A percentile compares a stretch with the other conserved stretches of the same genome.
Evolutionary conservation across 805 yeast genomes (phyloP).

Genomic region (Kodamaea laetipori): DNA sequence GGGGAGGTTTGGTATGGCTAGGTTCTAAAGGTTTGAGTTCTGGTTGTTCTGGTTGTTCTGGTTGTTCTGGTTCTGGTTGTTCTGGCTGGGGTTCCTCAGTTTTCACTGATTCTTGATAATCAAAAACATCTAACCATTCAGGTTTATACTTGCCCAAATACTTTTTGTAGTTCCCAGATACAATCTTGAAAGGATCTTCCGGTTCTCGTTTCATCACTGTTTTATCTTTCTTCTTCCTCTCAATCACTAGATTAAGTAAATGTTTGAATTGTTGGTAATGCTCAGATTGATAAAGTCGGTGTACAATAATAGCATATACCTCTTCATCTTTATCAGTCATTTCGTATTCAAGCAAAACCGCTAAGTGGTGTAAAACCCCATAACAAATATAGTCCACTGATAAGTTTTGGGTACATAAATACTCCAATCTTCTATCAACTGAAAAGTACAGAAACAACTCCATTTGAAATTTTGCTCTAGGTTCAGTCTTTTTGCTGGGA

Average conservation of each 20-base stretch:
- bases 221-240: background rate
- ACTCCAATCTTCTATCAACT: background rate
- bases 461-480: slow-evolving; percentile 2
- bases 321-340: background rate
- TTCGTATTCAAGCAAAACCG: background rate
- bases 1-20: too few relatives aligned
- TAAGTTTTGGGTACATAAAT: background rate
- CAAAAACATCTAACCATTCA: slow-evolving; percentile 1
- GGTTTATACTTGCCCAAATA: slow-evolving; percentile 8
- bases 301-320: background rate
- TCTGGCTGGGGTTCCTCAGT: too few relatives aligned
- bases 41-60: too few relatives aligned
- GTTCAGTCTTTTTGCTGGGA: slow-evolving; percentile 1
- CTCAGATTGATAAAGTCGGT: background rate
- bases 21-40: too few relatives aligned
- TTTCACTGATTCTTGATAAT: background rate
- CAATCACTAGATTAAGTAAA: background rate
- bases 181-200: background rate
- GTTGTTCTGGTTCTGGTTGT: too few relatives aligned
- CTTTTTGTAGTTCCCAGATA: slow-evolving; percentile 8
- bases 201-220: background rate
- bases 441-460: slow-evolving; percentile 2
- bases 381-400: background rate
- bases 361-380: background rate
- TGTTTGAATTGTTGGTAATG: background rate